Evolutionary conservation across 2,329 filamentous ascomycete genomes (phyloP).

Genomic region (Clonostachys solani): DNA sequence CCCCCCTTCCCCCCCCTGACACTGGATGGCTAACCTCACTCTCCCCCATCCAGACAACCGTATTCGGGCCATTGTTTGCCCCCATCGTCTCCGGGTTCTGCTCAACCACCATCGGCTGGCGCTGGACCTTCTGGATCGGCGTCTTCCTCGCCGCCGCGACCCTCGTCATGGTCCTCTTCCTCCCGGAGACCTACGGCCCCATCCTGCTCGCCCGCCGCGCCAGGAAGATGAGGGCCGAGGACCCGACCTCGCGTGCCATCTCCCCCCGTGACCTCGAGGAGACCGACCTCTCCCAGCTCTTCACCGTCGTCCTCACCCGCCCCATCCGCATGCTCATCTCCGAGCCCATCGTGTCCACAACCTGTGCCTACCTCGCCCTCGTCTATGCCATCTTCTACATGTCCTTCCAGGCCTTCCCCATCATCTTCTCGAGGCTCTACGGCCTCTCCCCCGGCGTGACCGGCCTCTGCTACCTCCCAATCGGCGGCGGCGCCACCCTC

Average conservation of each 20-base stretch:
- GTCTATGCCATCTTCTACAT: conserved; percentile 66
- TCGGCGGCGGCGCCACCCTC: conserved; percentile 58
- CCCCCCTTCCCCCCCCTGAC: not conserved
- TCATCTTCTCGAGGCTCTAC: conserved; percentile 64
- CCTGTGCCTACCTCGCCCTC: conserved; percentile 67
- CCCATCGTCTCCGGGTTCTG: conserved; percentile 63
- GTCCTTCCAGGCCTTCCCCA: conserved; percentile 71
- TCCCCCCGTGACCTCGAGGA: conserved; percentile 62
- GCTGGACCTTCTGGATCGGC: conserved; percentile 68
- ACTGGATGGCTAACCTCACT: not conserved
- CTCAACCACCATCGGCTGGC: conserved; percentile 55
- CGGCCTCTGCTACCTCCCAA: conserved; percentile 65
- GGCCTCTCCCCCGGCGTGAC: conserved; percentile 58
- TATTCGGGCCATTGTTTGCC: conserved; percentile 61
- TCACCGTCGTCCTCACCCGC: conserved; percentile 66
- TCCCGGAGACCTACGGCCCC: conserved; percentile 62
- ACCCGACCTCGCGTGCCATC: conserved; percentile 44
- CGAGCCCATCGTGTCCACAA: conserved; percentile 70
- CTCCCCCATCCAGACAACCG: conserved; percentile 41
- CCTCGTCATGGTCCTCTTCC: conserved; percentile 53
- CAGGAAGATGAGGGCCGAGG: conserved; percentile 47
- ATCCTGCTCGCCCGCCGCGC: conserved; percentile 55
- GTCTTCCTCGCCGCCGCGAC: conserved; percentile 64
- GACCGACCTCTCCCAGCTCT: conserved; percentile 49
- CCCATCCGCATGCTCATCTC: conserved; percentile 68